Evolutionary conservation across 176 grass and related monocot genomes (phyloP).

Genomic region (Oropetium thomaeum): DNA sequence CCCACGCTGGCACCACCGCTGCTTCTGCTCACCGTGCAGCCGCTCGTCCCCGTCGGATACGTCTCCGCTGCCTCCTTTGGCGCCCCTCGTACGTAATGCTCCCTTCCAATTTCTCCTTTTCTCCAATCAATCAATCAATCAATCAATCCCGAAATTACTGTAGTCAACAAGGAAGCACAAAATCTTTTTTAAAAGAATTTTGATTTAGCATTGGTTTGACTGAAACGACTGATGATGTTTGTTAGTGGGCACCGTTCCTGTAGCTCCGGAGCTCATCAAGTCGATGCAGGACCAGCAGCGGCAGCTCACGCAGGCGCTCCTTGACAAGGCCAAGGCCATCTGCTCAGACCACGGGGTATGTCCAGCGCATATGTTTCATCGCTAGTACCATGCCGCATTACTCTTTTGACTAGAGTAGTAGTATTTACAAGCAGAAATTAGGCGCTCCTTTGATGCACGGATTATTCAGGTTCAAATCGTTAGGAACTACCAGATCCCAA

Average conservation of each 20-base stretch:
- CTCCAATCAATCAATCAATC: not conserved
- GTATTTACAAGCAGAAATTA: not conserved
- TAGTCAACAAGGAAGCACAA: not conserved
- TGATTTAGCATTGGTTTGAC: not conserved
- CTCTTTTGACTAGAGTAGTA: not conserved
- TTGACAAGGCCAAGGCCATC: slow-evolving; percentile 51
- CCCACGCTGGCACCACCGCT: slow-evolving; percentile 35
- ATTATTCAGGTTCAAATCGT: not conserved
- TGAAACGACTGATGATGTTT: not conserved
- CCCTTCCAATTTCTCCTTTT: not conserved
- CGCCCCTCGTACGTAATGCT: slow-evolving; percentile 10
- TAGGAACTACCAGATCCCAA: not conserved
- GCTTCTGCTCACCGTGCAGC: slow-evolving; percentile 48
- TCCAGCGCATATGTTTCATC: not conserved
- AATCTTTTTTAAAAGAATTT: not conserved
- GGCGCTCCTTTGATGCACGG: not conserved
- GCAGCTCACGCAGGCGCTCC: slow-evolving; percentile 42
- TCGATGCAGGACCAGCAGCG: slow-evolving; percentile 58
- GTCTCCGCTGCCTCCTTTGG: slow-evolving; percentile 39
- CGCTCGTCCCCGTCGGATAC: slow-evolving; percentile 26
- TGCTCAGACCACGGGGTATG: slow-evolving; percentile 57
- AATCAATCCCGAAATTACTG: no score
- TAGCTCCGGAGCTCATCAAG: slow-evolving; percentile 54
- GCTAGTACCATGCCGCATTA: no score
- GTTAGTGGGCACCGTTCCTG: slow-evolving; percentile 23